Percentiles rank a stretch among this genome's conserved stretches.
Evolutionary conservation across 2,329 filamentous ascomycete species (phyloP).

Genomic region (Cytospora piceae): DNA sequence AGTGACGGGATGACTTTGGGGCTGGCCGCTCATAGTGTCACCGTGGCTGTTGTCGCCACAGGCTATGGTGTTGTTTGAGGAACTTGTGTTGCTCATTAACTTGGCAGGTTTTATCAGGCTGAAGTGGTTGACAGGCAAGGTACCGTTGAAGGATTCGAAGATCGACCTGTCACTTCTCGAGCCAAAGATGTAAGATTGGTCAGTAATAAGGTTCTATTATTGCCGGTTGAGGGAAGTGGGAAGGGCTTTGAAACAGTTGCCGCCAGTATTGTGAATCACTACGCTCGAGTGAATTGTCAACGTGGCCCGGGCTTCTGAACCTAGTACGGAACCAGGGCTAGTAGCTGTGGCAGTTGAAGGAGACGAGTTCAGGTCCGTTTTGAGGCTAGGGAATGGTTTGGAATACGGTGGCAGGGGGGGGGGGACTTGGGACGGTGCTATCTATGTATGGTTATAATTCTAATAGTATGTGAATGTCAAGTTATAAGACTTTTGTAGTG

Average conservation of each 20-base stretch:
- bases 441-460: not conserved
- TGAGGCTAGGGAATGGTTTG: not conserved
- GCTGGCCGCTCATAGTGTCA: not conserved
- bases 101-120: not conserved
- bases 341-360: not conserved
- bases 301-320: no score
- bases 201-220: not conserved
- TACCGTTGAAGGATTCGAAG: not conserved
- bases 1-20: not conserved
- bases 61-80: not conserved
- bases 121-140: not conserved
- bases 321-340: not conserved
- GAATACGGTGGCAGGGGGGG: not conserved
- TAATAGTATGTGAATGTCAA: no score
- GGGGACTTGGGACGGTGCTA: not conserved
- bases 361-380: not conserved
- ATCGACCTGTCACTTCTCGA: not conserved
- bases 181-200: not conserved
- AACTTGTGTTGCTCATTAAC: not conserved
- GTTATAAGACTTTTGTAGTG: no score
- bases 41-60: not conserved
- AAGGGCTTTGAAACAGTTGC: not conserved
- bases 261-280: constrained; percentile 9
- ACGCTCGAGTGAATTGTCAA: not conserved
- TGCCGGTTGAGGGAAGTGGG: not conserved